A percentile compares a stretch with the other conserved stretches of the same genome.
These are phyloP conservation scores for Vigna mungo DNA, from an alignment of 306 rosid species.

Conservation along the genomic window DNA sequence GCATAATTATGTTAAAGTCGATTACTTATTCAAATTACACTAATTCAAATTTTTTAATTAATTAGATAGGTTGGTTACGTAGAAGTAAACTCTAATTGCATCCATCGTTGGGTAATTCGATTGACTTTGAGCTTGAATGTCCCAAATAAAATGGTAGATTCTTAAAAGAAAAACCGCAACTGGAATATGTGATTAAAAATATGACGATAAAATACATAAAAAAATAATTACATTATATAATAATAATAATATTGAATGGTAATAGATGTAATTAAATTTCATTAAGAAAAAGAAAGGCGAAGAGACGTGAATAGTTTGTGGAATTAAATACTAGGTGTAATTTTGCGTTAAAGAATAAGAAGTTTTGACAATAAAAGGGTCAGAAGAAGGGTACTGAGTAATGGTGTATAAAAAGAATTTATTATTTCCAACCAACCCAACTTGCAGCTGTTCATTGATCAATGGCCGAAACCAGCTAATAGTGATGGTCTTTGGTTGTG, in stretches of 20 bases:
- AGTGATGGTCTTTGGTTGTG: neutral
- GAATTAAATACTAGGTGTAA: neutral
- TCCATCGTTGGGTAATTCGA: too few relatives aligned
- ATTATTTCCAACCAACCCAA: conserved; percentile 32
- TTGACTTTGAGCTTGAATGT: too few relatives aligned
- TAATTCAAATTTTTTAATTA: neutral
- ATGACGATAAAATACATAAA: too few relatives aligned
- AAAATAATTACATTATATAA: too few relatives aligned
- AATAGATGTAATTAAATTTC: too few relatives aligned
- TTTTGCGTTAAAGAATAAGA: neutral
- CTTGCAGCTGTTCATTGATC: conserved; percentile 10
- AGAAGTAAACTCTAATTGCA: too few relatives aligned
- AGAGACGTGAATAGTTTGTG: too few relatives aligned
- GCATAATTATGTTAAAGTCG: neutral
- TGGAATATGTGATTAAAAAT: too few relatives aligned
- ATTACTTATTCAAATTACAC: neutral
- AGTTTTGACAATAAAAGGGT: conserved; percentile 20
- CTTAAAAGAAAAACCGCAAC: too few relatives aligned
- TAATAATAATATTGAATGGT: too few relatives aligned
- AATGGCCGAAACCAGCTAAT: conserved; percentile 33
- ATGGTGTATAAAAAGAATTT: neutral
- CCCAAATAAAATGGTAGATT: too few relatives aligned
- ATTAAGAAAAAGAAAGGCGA: too few relatives aligned
- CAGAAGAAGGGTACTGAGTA: conserved; percentile 34
- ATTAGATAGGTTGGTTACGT: neutral